These are phyloP conservation scores for Amanita brunnescens DNA, from an alignment of 768 basidiomycete species.

Conservation along the genomic window DNA sequence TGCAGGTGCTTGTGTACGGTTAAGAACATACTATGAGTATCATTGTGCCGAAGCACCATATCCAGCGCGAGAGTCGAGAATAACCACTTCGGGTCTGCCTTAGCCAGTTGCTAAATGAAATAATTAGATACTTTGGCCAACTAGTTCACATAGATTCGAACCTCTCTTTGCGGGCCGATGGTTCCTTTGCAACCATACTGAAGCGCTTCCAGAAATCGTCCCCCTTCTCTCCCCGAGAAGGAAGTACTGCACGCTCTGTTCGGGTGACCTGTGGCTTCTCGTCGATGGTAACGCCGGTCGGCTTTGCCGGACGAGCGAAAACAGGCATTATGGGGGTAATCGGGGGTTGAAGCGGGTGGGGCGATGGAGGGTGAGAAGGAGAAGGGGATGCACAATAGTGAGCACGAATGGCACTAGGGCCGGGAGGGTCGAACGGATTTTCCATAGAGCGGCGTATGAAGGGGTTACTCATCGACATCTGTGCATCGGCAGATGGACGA, in stretches of 20 bases:
- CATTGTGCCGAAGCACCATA: constrained; percentile 59
- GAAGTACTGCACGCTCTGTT: constrained; percentile 58
- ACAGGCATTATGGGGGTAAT: constrained; percentile 73
- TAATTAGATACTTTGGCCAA: neutral
- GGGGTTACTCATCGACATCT: constrained; percentile 9
- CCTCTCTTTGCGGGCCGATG: constrained; percentile 33
- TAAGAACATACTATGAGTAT: constrained; percentile 40
- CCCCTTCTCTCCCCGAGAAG: constrained; percentile 60
- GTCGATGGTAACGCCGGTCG: constrained; percentile 35
- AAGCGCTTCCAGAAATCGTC: constrained; percentile 87
- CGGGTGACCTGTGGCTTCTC: constrained; percentile 23
- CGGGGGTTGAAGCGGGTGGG: constrained; percentile 70
- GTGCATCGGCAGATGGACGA: constrained; percentile 13
- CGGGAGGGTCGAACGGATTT: constrained; percentile 21
- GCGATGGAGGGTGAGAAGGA: constrained; percentile 26
- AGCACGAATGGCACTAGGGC: constrained; percentile 10
- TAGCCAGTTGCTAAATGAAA: constrained; percentile 49
- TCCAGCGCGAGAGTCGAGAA: constrained; percentile 51
- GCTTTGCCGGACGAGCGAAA: constrained; percentile 54
- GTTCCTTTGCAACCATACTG: constrained; percentile 70
- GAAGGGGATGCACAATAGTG: constrained; percentile 9
- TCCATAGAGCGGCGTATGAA: constrained; percentile 12
- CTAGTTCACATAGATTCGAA: constrained; percentile 21
- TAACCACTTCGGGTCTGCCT: constrained; percentile 48
- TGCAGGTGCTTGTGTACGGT: neutral